Conservation (phyloP, 2,329 filamentous ascomycete genomes). For the Pleomassaria siparia region DNA sequence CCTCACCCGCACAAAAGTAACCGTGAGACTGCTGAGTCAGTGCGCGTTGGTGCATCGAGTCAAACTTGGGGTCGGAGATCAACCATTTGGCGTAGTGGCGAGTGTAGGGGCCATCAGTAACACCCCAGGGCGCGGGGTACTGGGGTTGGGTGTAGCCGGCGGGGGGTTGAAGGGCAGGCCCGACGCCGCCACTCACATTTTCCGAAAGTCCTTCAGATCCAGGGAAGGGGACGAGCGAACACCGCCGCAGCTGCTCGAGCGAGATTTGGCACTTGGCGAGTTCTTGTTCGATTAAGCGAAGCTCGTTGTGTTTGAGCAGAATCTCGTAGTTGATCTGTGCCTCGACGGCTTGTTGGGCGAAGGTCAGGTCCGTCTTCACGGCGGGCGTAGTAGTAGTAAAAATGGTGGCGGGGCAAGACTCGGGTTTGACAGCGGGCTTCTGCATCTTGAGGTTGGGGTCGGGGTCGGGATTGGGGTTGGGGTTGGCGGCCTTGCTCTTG, state of each 20-base stretch:
- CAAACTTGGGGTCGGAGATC: conserved; percentile 83
- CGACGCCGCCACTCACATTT: conserved; percentile 72
- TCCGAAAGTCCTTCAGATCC: conserved; percentile 66
- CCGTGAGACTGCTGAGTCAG: conserved; percentile 39
- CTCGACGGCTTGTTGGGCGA: conserved; percentile 72
- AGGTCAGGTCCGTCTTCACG: conserved; percentile 43
- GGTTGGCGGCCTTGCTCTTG: conserved; percentile 31
- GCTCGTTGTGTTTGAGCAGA: conserved; percentile 88
- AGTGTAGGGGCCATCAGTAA: conserved; percentile 88
- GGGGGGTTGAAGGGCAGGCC: conserved; percentile 65
- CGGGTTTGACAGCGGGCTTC: conserved; percentile 23
- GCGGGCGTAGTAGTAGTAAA: conserved; percentile 23
- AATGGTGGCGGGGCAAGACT: conserved; percentile 21
- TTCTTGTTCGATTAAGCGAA: conserved; percentile 93
- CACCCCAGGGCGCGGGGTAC: conserved; percentile 86
- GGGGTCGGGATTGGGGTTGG: no score
- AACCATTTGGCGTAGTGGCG: conserved; percentile 96
- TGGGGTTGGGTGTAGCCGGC: conserved; percentile 67
- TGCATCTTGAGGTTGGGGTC: no score
- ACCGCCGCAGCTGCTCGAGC: conserved; percentile 89
- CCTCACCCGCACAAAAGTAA: conserved; percentile 56
- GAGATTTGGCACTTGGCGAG: conserved; percentile 93
- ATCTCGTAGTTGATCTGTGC: conserved; percentile 91
- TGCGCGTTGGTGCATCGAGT: conserved; percentile 51
- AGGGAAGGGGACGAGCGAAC: conserved; percentile 88